Evolutionary conservation across 2,329 filamentous ascomycete species (phyloP).

Genomic region (Teratosphaeria zuluensis): DNA sequence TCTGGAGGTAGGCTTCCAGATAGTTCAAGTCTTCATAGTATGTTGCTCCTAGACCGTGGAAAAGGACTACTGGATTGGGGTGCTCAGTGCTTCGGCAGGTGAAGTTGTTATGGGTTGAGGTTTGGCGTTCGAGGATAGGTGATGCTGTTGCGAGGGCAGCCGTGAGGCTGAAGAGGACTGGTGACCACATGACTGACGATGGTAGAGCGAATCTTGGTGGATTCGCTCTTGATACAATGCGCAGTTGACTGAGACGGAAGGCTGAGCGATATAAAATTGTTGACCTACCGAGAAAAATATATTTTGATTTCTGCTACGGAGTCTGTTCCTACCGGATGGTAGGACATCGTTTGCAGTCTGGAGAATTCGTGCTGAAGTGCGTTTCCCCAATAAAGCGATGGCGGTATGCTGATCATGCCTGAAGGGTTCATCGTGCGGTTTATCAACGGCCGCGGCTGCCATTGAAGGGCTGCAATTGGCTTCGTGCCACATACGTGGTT

Average conservation of each 20-base stretch:
- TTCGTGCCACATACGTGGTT: no score
- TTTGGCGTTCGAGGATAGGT: not conserved
- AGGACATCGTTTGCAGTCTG: no score
- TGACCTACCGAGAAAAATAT: not conserved
- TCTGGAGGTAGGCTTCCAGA: slow-evolving; percentile 12
- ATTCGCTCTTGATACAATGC: not conserved
- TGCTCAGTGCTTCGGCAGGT: slow-evolving; percentile 11
- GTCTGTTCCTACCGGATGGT: no score
- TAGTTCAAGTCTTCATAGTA: slow-evolving; percentile 18
- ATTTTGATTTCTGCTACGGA: not conserved
- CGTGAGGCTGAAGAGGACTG: not conserved
- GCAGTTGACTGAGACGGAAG: not conserved
- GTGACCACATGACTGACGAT: not conserved
- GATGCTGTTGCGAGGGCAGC: not conserved
- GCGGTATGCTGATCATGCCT: not conserved
- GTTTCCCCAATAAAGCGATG: not conserved
- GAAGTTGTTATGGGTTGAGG: slow-evolving; percentile 14
- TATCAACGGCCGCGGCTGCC: not conserved
- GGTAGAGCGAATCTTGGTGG: not conserved
- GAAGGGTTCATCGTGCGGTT: not conserved
- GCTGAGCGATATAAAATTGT: not conserved
- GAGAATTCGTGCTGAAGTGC: not conserved
- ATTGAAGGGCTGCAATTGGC: not conserved
- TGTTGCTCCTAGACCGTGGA: slow-evolving; percentile 17
- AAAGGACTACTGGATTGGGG: slow-evolving; percentile 15